phyloP scores from a whole-genome alignment of 1,139 yeast genomes.

The Yamadazyma oceani region DNA sequence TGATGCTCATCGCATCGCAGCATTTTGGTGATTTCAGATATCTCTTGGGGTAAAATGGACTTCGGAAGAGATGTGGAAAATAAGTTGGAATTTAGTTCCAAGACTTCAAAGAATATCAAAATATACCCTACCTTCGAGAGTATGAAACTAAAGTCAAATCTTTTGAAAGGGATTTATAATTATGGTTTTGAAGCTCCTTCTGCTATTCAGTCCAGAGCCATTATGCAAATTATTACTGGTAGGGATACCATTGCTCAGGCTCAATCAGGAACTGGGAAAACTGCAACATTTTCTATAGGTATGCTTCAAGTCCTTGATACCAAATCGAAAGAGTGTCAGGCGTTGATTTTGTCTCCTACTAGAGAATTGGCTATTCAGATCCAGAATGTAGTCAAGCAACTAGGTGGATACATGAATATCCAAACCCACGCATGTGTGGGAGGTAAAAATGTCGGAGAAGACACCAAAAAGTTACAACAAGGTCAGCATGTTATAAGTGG shows the following conservation, averaged over 20 bases:
- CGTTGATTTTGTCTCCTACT: constrained; percentile 90
- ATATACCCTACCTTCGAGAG: constrained; percentile 71
- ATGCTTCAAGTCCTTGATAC: constrained; percentile 80
- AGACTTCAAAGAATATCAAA: constrained; percentile 55
- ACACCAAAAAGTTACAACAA: constrained; percentile 64
- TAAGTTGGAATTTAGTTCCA: constrained; percentile 17
- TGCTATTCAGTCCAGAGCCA: constrained; percentile 93
- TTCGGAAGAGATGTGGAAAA: constrained; percentile 15
- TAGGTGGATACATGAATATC: constrained; percentile 85
- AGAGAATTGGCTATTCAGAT: constrained; percentile 92
- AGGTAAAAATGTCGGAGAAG: constrained; percentile 83
- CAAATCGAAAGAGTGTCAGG: constrained; percentile 68
- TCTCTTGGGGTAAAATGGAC: too few species aligned
- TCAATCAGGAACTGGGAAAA: constrained; percentile 97
- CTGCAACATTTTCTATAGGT: constrained; percentile 94
- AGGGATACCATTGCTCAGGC: constrained; percentile 96
- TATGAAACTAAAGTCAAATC: constrained; percentile 71
- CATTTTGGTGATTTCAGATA: too few species aligned
- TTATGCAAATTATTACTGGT: constrained; percentile 86
- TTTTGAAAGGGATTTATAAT: constrained; percentile 74
- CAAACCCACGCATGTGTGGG: constrained; percentile 92
- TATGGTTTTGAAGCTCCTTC: constrained; percentile 96
- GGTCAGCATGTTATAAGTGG: constrained; percentile 96
- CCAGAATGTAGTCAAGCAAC: constrained; percentile 75
- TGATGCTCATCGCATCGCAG: constrained; percentile 1